These are phyloP conservation scores for Beta lomatogona DNA, from an alignment of 179 eudicot genomes.

Conservation along the genomic window DNA sequence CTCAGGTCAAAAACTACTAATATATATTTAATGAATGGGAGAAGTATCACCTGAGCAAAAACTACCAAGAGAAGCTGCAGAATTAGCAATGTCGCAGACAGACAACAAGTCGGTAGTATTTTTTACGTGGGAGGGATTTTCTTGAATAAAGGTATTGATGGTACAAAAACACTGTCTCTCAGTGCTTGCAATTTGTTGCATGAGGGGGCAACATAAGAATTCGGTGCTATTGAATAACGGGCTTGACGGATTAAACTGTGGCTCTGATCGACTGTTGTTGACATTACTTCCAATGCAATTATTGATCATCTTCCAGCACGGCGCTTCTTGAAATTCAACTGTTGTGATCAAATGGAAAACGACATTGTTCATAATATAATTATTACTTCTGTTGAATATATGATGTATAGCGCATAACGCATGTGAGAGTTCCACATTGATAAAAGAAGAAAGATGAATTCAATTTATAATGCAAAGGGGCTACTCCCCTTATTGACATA, in stretches of 20 bases:
- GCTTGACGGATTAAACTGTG: background rate
- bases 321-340: background rate
- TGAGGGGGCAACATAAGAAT: constrained; percentile 7
- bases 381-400: too few species aligned
- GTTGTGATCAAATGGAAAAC: too few species aligned
- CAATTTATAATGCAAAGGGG: too few species aligned
- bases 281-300: background rate
- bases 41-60: background rate
- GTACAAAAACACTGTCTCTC: constrained; percentile 20
- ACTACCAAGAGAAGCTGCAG: background rate
- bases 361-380: too few species aligned
- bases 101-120: background rate
- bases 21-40: background rate
- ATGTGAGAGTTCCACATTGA: too few species aligned
- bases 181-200: background rate
- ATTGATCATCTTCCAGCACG: background rate
- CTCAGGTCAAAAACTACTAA: too few species aligned
- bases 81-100: background rate
- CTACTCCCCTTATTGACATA: too few species aligned
- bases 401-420: too few species aligned
- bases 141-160: background rate
- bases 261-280: background rate
- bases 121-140: background rate
- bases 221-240: background rate
- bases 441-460: too few species aligned